Evolutionary conservation across 768 basidiomycete species (phyloP).

Genomic region (Termitomyces sp.): DNA sequence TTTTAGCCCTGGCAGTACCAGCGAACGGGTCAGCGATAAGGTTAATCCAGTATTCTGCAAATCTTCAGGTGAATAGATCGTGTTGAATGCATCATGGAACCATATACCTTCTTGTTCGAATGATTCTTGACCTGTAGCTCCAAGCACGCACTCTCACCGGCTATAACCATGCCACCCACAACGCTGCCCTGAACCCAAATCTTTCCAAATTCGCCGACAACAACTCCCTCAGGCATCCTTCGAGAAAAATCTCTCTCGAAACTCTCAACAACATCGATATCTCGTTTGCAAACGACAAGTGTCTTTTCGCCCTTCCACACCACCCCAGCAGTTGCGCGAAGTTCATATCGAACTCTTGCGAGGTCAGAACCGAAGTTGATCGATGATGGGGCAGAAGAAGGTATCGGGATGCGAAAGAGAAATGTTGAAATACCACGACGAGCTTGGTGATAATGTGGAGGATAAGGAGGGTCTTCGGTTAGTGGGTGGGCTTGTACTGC

Average conservation of each 20-base stretch:
- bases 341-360: constrained; percentile 68
- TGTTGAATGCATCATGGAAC: background rate
- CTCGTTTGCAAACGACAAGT: constrained; percentile 59
- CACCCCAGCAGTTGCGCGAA: constrained; percentile 68
- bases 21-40: constrained; percentile 54
- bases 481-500: constrained; percentile 65
- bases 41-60: constrained; percentile 65
- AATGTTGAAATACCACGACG: constrained; percentile 77
- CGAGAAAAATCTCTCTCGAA: constrained; percentile 33
- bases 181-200: constrained; percentile 72
- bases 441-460: constrained; percentile 64
- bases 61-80: background rate
- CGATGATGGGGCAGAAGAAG: constrained; percentile 62
- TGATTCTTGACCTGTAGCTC: constrained; percentile 83
- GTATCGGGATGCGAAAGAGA: constrained; percentile 74
- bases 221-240: constrained; percentile 51
- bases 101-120: constrained; percentile 66
- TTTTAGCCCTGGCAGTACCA: constrained; percentile 48
- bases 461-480: constrained; percentile 57
- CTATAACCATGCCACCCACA: constrained; percentile 57
- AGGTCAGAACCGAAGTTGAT: constrained; percentile 68
- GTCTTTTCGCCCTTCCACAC: constrained; percentile 72
- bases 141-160: constrained; percentile 68
- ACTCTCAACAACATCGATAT: constrained; percentile 65
- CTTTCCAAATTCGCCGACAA: constrained; percentile 76